phyloP scores from a whole-genome alignment of 2,329 filamentous ascomycete species.

The Fusarium torulosum region DNA sequence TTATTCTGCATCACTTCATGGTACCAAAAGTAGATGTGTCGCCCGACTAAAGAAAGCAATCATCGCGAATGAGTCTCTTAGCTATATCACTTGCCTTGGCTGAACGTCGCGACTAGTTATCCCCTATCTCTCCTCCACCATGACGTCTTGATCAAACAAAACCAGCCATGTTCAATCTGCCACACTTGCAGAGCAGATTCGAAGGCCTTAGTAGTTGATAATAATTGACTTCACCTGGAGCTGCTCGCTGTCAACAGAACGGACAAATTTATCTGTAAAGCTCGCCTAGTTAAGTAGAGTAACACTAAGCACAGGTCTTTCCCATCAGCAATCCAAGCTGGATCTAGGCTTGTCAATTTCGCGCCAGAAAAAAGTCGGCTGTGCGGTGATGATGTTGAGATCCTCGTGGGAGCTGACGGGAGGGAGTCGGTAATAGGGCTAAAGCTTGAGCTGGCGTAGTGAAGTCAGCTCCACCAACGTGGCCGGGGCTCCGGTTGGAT shows the following conservation, averaged over 20 bases:
- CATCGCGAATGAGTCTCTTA: not conserved
- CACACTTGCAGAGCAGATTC: conserved; percentile 10
- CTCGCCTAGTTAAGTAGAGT: conserved; percentile 6
- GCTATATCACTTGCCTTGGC: not conserved
- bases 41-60: not conserved
- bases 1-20: conserved; percentile 19
- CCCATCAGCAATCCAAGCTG: conserved; percentile 19
- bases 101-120: conserved; percentile 4
- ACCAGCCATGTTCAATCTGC: conserved; percentile 10
- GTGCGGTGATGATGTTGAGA: conserved; percentile 44
- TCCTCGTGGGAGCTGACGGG: conserved; percentile 46
- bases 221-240: conserved; percentile 6
- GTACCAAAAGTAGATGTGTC: not conserved
- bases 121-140: conserved; percentile 10
- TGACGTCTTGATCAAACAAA: conserved; percentile 19
- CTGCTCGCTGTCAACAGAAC: conserved; percentile 25
- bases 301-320: conserved; percentile 13
- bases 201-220: not conserved
- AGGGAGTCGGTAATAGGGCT: conserved; percentile 48
- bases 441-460: conserved; percentile 46
- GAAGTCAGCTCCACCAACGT: conserved; percentile 45
- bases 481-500: conserved; percentile 45
- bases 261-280: conserved; percentile 20
- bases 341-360: conserved; percentile 37
- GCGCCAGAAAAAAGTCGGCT: conserved; percentile 36